Base-by-base conservation (phyloP, 2,329 filamentous ascomycete genomes). In the Xylariaceae sp. region DNA sequence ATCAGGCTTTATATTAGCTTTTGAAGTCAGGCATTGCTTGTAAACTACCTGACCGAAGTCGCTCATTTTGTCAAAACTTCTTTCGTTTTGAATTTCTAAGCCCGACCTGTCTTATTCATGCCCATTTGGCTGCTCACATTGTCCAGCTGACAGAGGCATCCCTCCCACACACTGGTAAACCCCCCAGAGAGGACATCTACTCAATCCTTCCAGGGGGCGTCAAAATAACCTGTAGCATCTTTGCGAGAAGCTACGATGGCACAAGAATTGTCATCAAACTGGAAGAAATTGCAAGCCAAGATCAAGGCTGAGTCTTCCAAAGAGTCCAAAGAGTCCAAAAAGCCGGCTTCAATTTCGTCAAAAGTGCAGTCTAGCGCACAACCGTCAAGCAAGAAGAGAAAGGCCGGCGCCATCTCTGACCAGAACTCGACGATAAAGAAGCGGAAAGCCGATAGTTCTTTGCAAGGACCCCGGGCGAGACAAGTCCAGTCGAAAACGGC, bases 231-330 rank as follows among this genome's bases (percentile, higher is more conserved):
- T 24, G 21, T 11, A 11, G n/a, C n/a, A n/a, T n/a, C n/a, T n/a
- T n/a, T n/a, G n/a, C n/a, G 21, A 24, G 11, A 24, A 13, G 31
- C 4, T 40, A 47, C 34, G 52, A 71, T 71, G 68, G 61, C 67
- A 26, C 60, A 61, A 26, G 67, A 66, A 52, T 62, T 82, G 23
- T 83, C 78, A 9, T 78, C 75, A 38, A 89, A 89, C 59, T 89
- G 85, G 85, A 88, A 87, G 64, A 83, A 76, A 64, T 71, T 89
- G 38, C 83, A 88, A 64, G 74, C 75, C 49, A 73, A 73, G 52
- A 64, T 78, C 51, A 70, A 74, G 54, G 59, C 68, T 28, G 68
- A 72, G 43, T 60, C 66, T 18, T 43, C 61, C n/a, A 53, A 24
- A 7, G 11, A 24, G 21, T n/a, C n/a, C n/a, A n/a, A 24, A 24